These are phyloP conservation scores for Globisporangium yorkense DNA, from an alignment of 352 stramenopile genomes.

Conservation along the genomic window DNA sequence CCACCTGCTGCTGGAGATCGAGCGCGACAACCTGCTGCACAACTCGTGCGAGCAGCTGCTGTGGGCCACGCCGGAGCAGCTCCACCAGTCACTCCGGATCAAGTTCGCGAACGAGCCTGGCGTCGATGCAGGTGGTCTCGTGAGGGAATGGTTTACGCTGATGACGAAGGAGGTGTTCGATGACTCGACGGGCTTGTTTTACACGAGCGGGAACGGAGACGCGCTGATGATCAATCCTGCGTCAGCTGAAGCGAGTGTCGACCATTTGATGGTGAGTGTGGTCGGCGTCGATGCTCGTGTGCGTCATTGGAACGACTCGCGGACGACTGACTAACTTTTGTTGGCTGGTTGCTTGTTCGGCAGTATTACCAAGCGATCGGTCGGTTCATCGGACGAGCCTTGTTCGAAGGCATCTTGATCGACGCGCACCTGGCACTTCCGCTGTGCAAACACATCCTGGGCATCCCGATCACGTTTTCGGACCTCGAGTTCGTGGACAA, in stretches of 20 bases:
- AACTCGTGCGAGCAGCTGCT: slow-evolving; percentile 87
- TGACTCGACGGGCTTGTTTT: slow-evolving; percentile 77
- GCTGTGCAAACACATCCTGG: slow-evolving; percentile 88
- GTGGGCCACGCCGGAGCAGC: slow-evolving; percentile 73
- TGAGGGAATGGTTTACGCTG: slow-evolving; percentile 90
- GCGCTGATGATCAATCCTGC: slow-evolving; percentile 83
- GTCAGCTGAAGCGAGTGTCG: slow-evolving; percentile 73
- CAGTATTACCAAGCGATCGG: slow-evolving; percentile 88
- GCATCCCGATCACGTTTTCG: slow-evolving; percentile 86
- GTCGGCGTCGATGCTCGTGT: slow-evolving; percentile 6
- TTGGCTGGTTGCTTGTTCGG: slow-evolving; percentile 6
- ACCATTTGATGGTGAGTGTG: slow-evolving; percentile 69
- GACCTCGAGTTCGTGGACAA: slow-evolving; percentile 89
- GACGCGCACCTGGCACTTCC: slow-evolving; percentile 79
- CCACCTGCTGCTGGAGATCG: slow-evolving; percentile 83
- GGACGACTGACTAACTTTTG: not conserved
- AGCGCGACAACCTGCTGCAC: slow-evolving; percentile 84
- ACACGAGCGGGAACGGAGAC: slow-evolving; percentile 62
- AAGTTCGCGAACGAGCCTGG: slow-evolving; percentile 89
- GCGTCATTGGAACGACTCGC: slow-evolving; percentile 2
- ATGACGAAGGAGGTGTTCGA: slow-evolving; percentile 89
- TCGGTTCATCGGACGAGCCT: slow-evolving; percentile 78
- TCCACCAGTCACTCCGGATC: slow-evolving; percentile 85
- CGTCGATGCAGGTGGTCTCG: slow-evolving; percentile 88
- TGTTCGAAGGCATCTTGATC: slow-evolving; percentile 87